phyloP scores from a whole-genome alignment of 2,329 filamentous ascomycete species.

The Thelonectria olida region DNA sequence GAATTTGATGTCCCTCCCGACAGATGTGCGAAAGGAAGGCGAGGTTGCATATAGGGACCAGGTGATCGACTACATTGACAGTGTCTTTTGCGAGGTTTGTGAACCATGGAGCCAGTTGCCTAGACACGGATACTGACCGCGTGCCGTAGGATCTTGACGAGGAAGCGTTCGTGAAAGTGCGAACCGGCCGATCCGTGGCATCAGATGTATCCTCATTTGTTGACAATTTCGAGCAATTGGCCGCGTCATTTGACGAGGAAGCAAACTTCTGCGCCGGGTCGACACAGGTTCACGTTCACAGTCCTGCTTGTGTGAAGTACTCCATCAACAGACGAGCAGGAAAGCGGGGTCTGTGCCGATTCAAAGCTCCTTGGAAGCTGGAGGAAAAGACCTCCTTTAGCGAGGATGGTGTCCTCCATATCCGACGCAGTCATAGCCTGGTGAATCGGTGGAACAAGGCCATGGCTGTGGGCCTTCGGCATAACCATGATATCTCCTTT shows the following conservation, averaged over 20 bases:
- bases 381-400: neutral
- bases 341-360: conserved; percentile 13
- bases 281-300: conserved; percentile 9
- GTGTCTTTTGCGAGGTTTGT: conserved; percentile 15
- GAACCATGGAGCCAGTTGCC: neutral
- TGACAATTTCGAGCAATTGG: neutral
- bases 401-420: neutral
- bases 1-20: neutral
- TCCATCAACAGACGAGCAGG: neutral
- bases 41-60: neutral
- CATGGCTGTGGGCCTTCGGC: neutral
- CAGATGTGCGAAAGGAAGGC: neutral
- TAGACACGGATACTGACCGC: neutral
- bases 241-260: neutral
- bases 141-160: neutral
- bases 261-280: conserved; percentile 5
- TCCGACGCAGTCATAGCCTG: neutral
- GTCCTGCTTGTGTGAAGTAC: conserved; percentile 12
- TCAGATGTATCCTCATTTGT: neutral
- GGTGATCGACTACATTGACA: conserved; percentile 11
- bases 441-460: neutral
- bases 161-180: neutral
- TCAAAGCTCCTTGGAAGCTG: conserved; percentile 17
- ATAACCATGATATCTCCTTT: neutral
- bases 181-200: neutral